phyloP scores from a whole-genome alignment of 106 monocot species.

The Iris macrosiphon region DNA sequence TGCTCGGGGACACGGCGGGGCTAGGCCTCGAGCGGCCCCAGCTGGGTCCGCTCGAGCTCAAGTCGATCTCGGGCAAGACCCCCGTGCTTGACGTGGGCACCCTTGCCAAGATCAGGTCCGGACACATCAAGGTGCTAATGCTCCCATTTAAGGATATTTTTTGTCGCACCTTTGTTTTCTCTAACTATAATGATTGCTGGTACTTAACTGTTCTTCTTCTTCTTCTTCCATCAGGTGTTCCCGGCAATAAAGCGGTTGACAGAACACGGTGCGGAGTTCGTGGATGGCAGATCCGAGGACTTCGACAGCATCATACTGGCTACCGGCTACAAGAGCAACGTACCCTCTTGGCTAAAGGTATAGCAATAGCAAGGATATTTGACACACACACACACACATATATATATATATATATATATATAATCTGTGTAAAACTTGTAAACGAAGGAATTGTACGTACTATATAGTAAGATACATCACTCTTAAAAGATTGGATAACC shows the following conservation, averaged over 20 bases:
- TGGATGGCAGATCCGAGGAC: slow-evolving; percentile 17
- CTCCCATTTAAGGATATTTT: not conserved
- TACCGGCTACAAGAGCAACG: too few species aligned
- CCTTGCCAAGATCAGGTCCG: slow-evolving; percentile 35
- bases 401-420: too few species aligned
- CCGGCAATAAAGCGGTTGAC: slow-evolving; percentile 13
- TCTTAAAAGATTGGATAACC: too few species aligned
- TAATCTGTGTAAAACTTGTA: too few species aligned
- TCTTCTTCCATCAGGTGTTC: slow-evolving; percentile 9
- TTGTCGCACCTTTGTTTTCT: too few species aligned
- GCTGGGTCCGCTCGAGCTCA: slow-evolving; percentile 35
- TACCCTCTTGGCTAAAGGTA: slow-evolving; percentile 43
- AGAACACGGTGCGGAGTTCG: slow-evolving; percentile 13
- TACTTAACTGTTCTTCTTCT: not conserved
- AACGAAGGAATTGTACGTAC: too few species aligned
- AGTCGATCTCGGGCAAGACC: slow-evolving; percentile 35
- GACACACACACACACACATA: too few species aligned
- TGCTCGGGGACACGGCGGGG: slow-evolving; percentile 26
- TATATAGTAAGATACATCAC: too few species aligned
- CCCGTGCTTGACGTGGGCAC: slow-evolving; percentile 47
- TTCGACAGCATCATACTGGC: slow-evolving; percentile 31
- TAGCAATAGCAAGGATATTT: too few species aligned
- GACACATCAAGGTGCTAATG: slow-evolving; percentile 23
- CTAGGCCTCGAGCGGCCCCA: slow-evolving; percentile 22
- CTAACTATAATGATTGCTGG: too few species aligned